Base-by-base conservation (phyloP, 2,329 filamentous ascomycete species). In the Raffaelea arxii region DNA sequence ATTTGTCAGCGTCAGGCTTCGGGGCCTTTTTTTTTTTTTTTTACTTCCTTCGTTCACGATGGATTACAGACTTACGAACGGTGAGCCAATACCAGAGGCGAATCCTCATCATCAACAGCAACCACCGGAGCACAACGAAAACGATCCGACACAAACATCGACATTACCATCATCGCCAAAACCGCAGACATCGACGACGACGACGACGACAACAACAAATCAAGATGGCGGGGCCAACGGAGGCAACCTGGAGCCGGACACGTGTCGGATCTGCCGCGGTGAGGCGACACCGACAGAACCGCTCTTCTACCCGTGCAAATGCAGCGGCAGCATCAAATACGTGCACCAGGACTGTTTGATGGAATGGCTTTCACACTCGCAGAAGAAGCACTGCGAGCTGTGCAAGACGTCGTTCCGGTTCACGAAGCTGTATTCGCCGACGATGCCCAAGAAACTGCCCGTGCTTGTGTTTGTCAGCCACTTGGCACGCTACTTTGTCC, bases 371-470 rank as follows among this genome's bases (percentile, higher is more conserved):
- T 91, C 89, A 43, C 94, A 98, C 65, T 97, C 92, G 2, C 90
- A 98, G 63, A 98, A 98, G 77, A 97, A 97, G 65, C 86, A 98
- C 71, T 98, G 94, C 73, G 92, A 98, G 70, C 81, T 98, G 30
- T 98, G 92, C 80, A 98, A 98, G 70, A 98, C 92, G 3, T 83
- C 90, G 0, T 98, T 97, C 61, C 86, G 89, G 50, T 98, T 98
- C 70, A 98, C 92, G 45, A 98, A 98, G 66, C 78, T 98, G 35
- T 98, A 98, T 69, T 82, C 90, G 51, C 88, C 89, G 4, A 78
- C 90, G 59, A 98, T 98, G 92, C 94, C 92, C 2, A 77, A 79
- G 52, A 80, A 78, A 12, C 75, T 98, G 14, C 92, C 94, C 0
- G 75, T 82, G 36, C 76, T 83, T 41, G 73, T 98, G 51, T 96